Evolutionary conservation across 805 yeast genomes (phyloP), one percentile per base, ranked within the genome.

Genomic region (Zygoascus tannicola): DNA sequence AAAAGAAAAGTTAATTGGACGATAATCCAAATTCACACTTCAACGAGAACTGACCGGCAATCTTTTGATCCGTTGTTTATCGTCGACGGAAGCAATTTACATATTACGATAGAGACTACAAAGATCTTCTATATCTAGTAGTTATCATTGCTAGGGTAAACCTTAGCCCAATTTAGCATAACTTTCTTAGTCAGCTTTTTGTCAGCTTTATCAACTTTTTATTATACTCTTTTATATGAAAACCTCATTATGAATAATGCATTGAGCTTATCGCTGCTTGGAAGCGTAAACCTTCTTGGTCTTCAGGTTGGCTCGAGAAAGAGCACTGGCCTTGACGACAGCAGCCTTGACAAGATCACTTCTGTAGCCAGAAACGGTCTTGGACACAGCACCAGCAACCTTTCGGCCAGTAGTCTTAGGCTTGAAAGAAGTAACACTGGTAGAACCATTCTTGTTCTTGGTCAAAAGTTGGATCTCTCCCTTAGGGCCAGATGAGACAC

Each of bases 291-390:
- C 50, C 65, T 63, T 62, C 64, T 62, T 61, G 51, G 64, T 47
- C 60, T 63, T 67, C 10, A 26, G 30, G 53, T 60, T 67, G 44
- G 55, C 55, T 51, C 64, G 60, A 41, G 67, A 47, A 52, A 72
- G 64, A 47, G 73, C 67, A 50, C 73, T 68, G 50, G 73, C 71
- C 62, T 70, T 66, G 64, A 60, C 64, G 49, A 71, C 69, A 45
- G 76, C 75, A 55, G 64, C 68, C 56, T 69, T 65, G 55, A 69
- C 61, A 53, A 70, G 65, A 57, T 71, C 76, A 50, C 64, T 63
- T 61, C 74, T 67, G 74, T 72, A 70, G 55, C 71, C 70, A 52
- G 61, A 63, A 51, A 68, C 57, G 46, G 63, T 56, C 63, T 68
- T 69, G 44, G 74, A 58, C 51, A 66, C 67, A 51, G 75, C 73